phyloP scores from a whole-genome alignment of 352 stramenopile genomes.

The Pythium myriotylum region DNA sequence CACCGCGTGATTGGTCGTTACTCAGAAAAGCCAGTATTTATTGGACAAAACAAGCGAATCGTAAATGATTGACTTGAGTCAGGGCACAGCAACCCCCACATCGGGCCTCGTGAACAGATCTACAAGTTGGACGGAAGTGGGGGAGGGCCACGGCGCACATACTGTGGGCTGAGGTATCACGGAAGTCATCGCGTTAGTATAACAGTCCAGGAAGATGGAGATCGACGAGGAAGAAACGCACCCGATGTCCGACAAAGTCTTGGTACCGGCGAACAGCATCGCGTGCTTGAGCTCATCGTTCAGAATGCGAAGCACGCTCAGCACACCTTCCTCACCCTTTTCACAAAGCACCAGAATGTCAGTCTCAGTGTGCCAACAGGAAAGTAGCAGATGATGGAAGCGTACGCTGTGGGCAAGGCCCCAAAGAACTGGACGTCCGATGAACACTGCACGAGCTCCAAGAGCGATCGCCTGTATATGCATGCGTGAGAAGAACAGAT shows the following conservation, averaged over 20 bases:
- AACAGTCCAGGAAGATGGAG: neutral
- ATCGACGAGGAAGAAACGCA: slow-evolving; percentile 21
- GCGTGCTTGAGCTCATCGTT: slow-evolving; percentile 92
- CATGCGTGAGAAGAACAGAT: neutral
- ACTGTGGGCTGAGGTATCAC: slow-evolving; percentile 31
- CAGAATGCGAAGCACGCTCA: slow-evolving; percentile 89
- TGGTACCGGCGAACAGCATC: slow-evolving; percentile 88
- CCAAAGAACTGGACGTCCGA: slow-evolving; percentile 96
- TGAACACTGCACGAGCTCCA: slow-evolving; percentile 93
- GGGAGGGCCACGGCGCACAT: slow-evolving; percentile 34
- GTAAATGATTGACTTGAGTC: neutral
- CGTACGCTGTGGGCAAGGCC: slow-evolving; percentile 89
- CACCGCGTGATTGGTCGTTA: slow-evolving; percentile 18
- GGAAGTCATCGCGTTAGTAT: slow-evolving; percentile 4
- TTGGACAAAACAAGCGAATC: slow-evolving; percentile 24
- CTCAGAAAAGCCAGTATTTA: slow-evolving; percentile 7
- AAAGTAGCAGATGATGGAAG: too few species aligned
- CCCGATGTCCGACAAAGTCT: slow-evolving; percentile 70
- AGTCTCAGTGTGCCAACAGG: neutral
- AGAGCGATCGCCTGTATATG: slow-evolving; percentile 77
- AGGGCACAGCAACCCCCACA: too few species aligned
- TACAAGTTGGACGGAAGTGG: slow-evolving; percentile 28
- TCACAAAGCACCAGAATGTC: neutral
- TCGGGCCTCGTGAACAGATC: neutral
- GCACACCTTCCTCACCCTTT: slow-evolving; percentile 85